phyloP scores from a whole-genome alignment of 345 rosid genomes.

The Anastatica hierochuntica region DNA sequence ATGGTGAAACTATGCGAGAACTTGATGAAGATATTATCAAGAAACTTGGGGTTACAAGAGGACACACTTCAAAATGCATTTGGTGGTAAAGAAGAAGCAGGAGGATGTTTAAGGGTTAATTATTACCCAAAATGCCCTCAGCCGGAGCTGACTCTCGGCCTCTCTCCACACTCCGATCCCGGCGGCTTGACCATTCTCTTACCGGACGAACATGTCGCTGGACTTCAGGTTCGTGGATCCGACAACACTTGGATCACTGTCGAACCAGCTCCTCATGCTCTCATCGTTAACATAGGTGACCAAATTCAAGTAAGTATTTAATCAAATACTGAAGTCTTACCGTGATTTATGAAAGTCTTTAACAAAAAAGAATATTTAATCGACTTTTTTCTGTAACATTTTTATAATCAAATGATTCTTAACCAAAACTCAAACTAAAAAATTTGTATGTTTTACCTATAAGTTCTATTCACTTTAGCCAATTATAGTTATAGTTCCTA shows the following conservation, averaged over 20 bases:
- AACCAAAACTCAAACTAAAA: too few relatives aligned
- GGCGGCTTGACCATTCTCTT: conserved; percentile 76
- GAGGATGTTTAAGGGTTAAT: conserved; percentile 72
- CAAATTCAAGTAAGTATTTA: conserved; percentile 62
- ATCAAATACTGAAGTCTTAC: too few relatives aligned
- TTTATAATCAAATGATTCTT: too few relatives aligned
- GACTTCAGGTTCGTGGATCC: conserved; percentile 66
- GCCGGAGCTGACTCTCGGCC: conserved; percentile 70
- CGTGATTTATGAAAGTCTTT: too few relatives aligned
- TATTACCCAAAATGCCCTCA: conserved; percentile 88
- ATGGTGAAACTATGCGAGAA: conserved; percentile 41
- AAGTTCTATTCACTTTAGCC: too few relatives aligned
- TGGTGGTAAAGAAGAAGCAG: conserved; percentile 53
- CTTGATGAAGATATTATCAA: conserved; percentile 55
- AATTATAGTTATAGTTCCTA: too few relatives aligned
- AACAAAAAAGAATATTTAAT: too few relatives aligned
- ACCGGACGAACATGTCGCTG: conserved; percentile 54
- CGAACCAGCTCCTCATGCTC: conserved; percentile 58
- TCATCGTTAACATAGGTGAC: conserved; percentile 83
- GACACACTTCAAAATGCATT: conserved; percentile 49
- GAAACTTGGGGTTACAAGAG: conserved; percentile 50
- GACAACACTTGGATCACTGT: conserved; percentile 63
- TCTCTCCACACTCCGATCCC: conserved; percentile 89
- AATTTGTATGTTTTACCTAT: too few relatives aligned
- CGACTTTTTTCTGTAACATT: too few relatives aligned